Percentiles rank a stretch among this genome's conserved stretches.
phyloP scores from a whole-genome alignment of 148 eudicot species.

The Vaccinium corymbosum region DNA sequence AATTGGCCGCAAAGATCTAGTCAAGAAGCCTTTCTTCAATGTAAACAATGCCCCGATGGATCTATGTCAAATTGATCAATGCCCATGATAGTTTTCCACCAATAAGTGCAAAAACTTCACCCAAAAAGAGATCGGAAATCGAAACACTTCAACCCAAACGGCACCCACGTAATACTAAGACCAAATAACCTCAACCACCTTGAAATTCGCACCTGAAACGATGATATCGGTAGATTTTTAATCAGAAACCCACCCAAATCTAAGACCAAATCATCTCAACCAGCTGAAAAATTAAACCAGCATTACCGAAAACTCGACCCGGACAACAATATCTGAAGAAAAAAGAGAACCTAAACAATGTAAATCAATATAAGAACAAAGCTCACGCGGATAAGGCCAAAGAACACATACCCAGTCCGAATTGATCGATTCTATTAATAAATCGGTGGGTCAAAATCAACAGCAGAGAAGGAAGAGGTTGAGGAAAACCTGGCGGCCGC shows the following conservation, averaged over 20 bases:
- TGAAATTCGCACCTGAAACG: not conserved
- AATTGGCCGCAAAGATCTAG: not conserved
- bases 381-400: not conserved
- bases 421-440: not conserved
- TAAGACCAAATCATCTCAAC: not conserved
- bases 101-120: not conserved
- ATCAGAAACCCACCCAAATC: not conserved
- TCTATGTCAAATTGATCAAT: constrained; percentile 10
- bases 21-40: constrained; percentile 13
- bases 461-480: not conserved
- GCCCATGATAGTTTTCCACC: not conserved
- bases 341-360: not conserved
- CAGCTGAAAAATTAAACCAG: not conserved
- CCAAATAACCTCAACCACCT: not conserved
- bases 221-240: not conserved
- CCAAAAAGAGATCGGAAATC: not conserved
- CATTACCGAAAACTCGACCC: not conserved
- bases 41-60: constrained; percentile 5
- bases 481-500: not conserved
- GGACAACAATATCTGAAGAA: not conserved
- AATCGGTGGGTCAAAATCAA: not conserved
- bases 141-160: not conserved
- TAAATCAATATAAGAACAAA: not conserved
- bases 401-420: not conserved
- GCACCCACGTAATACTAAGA: not conserved